Evolutionary conservation across 1,284 basidiomycete genomes (phyloP).

Genomic region (Taiwanofungus camphoratus): DNA sequence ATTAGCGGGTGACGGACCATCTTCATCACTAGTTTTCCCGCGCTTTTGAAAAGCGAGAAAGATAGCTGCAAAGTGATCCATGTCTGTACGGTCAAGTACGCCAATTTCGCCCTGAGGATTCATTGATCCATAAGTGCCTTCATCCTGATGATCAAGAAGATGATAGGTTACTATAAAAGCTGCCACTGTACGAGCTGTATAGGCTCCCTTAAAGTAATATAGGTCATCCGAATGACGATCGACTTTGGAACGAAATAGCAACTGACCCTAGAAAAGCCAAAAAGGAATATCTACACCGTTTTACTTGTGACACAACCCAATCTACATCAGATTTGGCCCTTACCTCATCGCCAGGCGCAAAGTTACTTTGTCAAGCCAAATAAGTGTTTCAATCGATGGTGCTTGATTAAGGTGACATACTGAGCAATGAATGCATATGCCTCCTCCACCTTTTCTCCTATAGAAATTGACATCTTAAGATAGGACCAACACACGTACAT

Average conservation of each 20-base stretch:
- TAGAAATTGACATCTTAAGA: conserved; percentile 7
- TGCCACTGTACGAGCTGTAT: conserved; percentile 66
- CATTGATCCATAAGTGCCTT: not conserved
- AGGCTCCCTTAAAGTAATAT: conserved; percentile 46
- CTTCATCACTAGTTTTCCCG: conserved; percentile 42
- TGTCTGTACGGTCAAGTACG: conserved; percentile 56
- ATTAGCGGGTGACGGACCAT: conserved; percentile 31
- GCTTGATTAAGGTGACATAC: conserved; percentile 39
- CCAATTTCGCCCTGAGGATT: conserved; percentile 40
- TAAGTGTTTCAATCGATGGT: no score
- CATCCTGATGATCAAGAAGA: not conserved
- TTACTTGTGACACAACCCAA: no score
- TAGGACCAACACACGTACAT: not conserved
- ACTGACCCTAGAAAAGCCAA: conserved; percentile 64
- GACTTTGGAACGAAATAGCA: not conserved
- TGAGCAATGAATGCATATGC: conserved; percentile 71
- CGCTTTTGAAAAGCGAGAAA: conserved; percentile 57
- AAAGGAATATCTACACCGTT: conserved; percentile 57
- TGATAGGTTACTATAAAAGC: conserved; percentile 50
- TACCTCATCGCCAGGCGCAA: conserved; percentile 64
- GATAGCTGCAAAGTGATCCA: conserved; percentile 63
- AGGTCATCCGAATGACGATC: conserved; percentile 4
- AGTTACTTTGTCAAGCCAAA: no score
- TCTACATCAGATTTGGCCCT: no score
- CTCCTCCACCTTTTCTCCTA: conserved; percentile 66